Evolutionary conservation across 2,329 filamentous ascomycete species (phyloP).

Genomic region (Geosmithia flava): DNA sequence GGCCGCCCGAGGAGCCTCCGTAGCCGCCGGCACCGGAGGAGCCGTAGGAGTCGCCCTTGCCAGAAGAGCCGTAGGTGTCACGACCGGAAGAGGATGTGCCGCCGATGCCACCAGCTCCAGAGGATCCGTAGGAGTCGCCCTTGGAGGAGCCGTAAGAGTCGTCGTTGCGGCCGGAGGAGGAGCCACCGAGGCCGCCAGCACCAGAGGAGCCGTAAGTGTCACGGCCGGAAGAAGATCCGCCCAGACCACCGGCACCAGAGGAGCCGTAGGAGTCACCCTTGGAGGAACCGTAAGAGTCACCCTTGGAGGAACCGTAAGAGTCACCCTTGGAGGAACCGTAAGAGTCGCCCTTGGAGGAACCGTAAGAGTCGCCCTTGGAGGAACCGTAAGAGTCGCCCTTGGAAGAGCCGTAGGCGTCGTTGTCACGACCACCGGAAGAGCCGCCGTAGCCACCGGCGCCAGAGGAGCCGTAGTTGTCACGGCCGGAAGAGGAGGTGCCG

Average conservation of each 20-base stretch:
- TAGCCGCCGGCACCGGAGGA: no score
- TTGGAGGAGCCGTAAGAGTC: no score
- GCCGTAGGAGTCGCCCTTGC: no score
- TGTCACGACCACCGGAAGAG: no score
- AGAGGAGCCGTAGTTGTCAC: neutral
- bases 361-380: neutral
- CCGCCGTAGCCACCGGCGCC: neutral
- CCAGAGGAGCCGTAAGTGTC: neutral
- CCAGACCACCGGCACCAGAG: no score
- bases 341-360: neutral
- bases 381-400: neutral
- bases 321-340: neutral
- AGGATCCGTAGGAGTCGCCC: no score
- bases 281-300: neutral
- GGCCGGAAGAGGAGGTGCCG: neutral
- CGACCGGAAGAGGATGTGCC: neutral
- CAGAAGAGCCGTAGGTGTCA: neutral
- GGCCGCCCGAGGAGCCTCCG: no score
- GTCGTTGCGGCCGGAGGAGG: no score
- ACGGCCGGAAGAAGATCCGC: neutral
- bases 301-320: neutral
- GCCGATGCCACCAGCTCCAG: no score
- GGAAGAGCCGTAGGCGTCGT: no score
- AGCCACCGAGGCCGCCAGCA: no score
- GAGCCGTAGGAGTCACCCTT: neutral